Conservation (phyloP, 1,284 basidiomycete species). For the Ustilago esculenta region DNA sequence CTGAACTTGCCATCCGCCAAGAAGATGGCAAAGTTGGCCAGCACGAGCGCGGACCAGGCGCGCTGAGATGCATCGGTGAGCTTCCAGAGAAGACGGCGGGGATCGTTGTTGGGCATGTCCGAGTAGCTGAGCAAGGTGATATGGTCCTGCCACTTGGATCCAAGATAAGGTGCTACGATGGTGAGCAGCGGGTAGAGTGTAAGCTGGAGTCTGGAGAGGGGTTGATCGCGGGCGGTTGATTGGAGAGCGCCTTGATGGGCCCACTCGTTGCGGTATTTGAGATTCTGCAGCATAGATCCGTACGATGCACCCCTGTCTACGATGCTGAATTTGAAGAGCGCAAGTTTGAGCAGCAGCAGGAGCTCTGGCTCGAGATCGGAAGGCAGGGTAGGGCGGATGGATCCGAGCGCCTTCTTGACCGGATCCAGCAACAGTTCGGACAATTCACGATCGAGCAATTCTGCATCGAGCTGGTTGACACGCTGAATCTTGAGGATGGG, state of each 20-base stretch:
- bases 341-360: constrained; percentile 77
- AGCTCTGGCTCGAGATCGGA: constrained; percentile 83
- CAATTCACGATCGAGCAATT: constrained; percentile 89
- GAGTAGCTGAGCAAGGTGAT: constrained; percentile 88
- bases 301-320: constrained; percentile 86
- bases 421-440: constrained; percentile 83
- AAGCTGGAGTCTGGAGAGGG: constrained; percentile 52
- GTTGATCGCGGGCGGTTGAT: constrained; percentile 55
- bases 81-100: constrained; percentile 77
- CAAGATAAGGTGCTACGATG: constrained; percentile 80
- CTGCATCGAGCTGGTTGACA: constrained; percentile 91
- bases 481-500: constrained; percentile 68
- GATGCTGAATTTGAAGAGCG: constrained; percentile 84
- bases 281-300: constrained; percentile 88
- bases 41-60: constrained; percentile 72
- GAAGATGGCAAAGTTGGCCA: constrained; percentile 84
- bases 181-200: constrained; percentile 77
- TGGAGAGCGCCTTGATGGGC: constrained; percentile 50
- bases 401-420: constrained; percentile 75
- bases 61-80: constrained; percentile 76
- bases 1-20: constrained; percentile 90
- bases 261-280: constrained; percentile 70
- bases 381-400: constrained; percentile 73
- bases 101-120: constrained; percentile 70
- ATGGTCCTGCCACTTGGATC: constrained; percentile 77